phyloP scores from a whole-genome alignment of 2,329 filamentous ascomycete species.

The Coniella vitis region DNA sequence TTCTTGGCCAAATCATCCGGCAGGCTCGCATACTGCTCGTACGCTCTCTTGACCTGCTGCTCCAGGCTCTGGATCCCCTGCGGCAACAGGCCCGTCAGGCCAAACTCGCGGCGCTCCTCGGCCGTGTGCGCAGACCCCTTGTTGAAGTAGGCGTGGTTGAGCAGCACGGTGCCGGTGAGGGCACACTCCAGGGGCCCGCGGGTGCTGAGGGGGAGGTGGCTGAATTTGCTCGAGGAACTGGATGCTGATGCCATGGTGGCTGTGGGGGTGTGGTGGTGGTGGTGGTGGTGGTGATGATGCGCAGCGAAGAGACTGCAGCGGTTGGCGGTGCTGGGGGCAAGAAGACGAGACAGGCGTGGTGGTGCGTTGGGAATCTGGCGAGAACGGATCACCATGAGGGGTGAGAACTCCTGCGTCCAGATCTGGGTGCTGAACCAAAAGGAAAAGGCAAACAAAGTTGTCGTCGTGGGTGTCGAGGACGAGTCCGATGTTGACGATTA shows the following conservation, averaged over 20 bases:
- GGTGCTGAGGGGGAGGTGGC: slow-evolving; percentile 40
- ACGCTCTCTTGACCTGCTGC: slow-evolving; percentile 69
- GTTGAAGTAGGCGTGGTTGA: slow-evolving; percentile 66
- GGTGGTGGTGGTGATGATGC: background rate
- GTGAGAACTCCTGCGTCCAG: too few species aligned
- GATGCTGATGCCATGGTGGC: slow-evolving; percentile 1
- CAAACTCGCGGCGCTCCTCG: slow-evolving; percentile 63
- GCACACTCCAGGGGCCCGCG: slow-evolving; percentile 43
- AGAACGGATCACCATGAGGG: too few species aligned
- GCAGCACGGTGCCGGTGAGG: slow-evolving; percentile 44
- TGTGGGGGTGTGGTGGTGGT: background rate
- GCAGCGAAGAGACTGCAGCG: too few species aligned
- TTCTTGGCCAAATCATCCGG: slow-evolving; percentile 70
- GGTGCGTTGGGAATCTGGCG: too few species aligned
- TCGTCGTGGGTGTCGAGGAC: too few species aligned
- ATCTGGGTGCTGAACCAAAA: too few species aligned
- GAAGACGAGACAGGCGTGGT: too few species aligned
- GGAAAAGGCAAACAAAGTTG: too few species aligned
- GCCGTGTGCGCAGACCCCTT: slow-evolving; percentile 73
- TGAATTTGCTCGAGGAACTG: slow-evolving; percentile 28
- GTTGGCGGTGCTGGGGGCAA: too few species aligned
- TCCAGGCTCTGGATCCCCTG: slow-evolving; percentile 66
- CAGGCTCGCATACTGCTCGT: slow-evolving; percentile 65
- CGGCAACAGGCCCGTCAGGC: slow-evolving; percentile 67
- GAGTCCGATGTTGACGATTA: too few species aligned